Conservation (phyloP, 805 yeast genomes). For the Kurtzmaniella fragi region DNA sequence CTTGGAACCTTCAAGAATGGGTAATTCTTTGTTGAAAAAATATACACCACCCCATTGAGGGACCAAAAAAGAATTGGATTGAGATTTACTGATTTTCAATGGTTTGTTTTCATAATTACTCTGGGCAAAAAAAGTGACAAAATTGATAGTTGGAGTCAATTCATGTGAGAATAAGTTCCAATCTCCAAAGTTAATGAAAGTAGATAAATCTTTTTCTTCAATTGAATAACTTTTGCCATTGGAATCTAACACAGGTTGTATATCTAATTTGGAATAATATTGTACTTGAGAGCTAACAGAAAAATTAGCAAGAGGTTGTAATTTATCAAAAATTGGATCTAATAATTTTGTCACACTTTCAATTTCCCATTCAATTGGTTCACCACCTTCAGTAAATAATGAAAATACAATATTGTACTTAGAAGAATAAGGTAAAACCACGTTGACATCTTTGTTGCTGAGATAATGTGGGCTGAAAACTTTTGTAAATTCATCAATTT, state of each 20-base stretch:
- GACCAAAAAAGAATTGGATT: constrained; percentile 60
- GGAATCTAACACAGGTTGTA: constrained; percentile 17
- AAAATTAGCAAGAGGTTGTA: constrained; percentile 60
- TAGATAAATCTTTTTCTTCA: constrained; percentile 54
- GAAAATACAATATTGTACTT: constrained; percentile 73
- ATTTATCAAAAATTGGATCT: constrained; percentile 47
- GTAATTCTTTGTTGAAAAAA: constrained; percentile 39
- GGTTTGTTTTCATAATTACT: constrained; percentile 39
- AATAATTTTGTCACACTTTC: constrained; percentile 49
- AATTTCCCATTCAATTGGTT: constrained; percentile 70
- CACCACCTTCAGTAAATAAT: constrained; percentile 64
- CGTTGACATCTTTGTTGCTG: constrained; percentile 15
- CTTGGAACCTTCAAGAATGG: constrained; percentile 10
- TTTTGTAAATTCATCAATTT: constrained; percentile 24
- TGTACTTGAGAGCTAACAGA: constrained; percentile 76
- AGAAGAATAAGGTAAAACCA: constrained; percentile 56
- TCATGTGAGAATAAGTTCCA: constrained; percentile 65
- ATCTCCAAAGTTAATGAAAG: constrained; percentile 78
- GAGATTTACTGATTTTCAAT: constrained; percentile 41
- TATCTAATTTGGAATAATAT: constrained; percentile 49
- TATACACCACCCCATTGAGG: constrained; percentile 90
- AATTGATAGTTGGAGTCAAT: constrained; percentile 64
- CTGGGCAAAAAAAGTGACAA: constrained; percentile 63
- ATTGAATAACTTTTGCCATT: constrained; percentile 28
- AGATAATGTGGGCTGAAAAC: constrained; percentile 3